Evolutionary conservation across 2,329 filamentous ascomycete genomes (phyloP).

Genomic region (Penicillium aurantiogriseum): DNA sequence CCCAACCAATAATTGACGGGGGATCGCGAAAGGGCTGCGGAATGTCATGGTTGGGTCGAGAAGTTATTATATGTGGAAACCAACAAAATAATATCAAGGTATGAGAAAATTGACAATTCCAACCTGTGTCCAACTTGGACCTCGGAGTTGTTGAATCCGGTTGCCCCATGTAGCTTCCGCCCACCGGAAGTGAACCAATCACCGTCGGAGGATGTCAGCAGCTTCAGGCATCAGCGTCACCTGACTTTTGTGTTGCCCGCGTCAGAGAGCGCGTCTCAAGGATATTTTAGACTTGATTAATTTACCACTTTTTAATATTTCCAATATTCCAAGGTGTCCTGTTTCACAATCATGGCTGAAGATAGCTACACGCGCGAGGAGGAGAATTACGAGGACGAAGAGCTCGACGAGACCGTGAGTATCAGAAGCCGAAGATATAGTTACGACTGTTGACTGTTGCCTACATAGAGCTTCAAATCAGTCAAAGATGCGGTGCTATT

Average conservation of each 20-base stretch:
- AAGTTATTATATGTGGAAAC: not conserved
- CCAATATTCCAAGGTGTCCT: not conserved
- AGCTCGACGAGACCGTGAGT: constrained; percentile 46
- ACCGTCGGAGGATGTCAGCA: constrained; percentile 30
- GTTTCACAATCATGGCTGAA: constrained; percentile 35
- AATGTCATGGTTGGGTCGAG: constrained; percentile 39
- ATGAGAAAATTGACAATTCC: not conserved
- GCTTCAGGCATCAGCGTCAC: constrained; percentile 25
- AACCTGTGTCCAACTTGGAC: not conserved
- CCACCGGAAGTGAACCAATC: constrained; percentile 28
- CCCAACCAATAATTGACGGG: constrained; percentile 30
- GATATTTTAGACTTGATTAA: constrained; percentile 13
- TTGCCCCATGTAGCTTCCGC: not conserved
- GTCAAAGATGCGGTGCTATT: constrained; percentile 98
- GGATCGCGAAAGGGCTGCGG: constrained; percentile 36
- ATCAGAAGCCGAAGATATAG: not conserved
- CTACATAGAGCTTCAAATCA: constrained; percentile 72
- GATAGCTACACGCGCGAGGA: constrained; percentile 40
- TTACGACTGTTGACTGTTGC: constrained; percentile 6
- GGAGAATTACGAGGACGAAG: constrained; percentile 46
- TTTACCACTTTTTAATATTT: not conserved
- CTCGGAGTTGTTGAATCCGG: constrained; percentile 4
- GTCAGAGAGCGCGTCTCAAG: constrained; percentile 28
- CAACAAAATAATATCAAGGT: not conserved
- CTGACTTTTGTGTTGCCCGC: constrained; percentile 35